A percentile compares a stretch with the other conserved stretches of the same genome.
phyloP scores from a whole-genome alignment of 2,329 filamentous ascomycete species.

The Nothomitra cinnamomea region DNA sequence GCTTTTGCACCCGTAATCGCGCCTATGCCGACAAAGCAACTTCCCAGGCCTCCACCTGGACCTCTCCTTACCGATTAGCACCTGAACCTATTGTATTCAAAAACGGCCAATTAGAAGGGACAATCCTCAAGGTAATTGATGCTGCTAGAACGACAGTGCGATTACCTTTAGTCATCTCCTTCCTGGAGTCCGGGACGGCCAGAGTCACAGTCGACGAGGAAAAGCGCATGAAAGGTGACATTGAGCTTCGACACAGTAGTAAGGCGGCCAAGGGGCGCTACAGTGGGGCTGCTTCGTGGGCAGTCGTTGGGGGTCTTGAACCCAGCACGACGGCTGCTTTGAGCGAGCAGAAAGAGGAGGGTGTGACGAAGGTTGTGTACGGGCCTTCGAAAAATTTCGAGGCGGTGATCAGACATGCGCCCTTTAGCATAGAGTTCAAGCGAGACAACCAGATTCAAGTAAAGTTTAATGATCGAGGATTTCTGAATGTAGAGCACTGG shows the following conservation, averaged over 20 bases:
- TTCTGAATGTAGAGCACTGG: conserved; percentile 94
- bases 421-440: conserved; percentile 75
- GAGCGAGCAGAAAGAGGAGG: conserved; percentile 44
- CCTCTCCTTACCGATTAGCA: conserved; percentile 63
- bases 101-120: conserved; percentile 62
- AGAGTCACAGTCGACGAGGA: conserved; percentile 86
- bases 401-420: conserved; percentile 65
- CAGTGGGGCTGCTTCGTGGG: conserved; percentile 77
- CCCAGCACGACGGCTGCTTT: conserved; percentile 56
- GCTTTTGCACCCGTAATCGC: conserved; percentile 93
- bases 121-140: conserved; percentile 63
- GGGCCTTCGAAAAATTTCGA: conserved; percentile 62
- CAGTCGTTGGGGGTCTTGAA: conserved; percentile 64
- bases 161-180: conserved; percentile 70
- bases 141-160: conserved; percentile 50
- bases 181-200: conserved; percentile 76
- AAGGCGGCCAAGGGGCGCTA: conserved; percentile 80
- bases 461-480: conserved; percentile 75
- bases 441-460: conserved; percentile 68
- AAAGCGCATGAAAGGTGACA: conserved; percentile 72
- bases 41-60: conserved; percentile 49
- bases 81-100: conserved; percentile 57
- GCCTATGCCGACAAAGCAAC: conserved; percentile 66
- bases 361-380: conserved; percentile 59
- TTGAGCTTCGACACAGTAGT: conserved; percentile 73